phyloP scores from a whole-genome alignment of 495 filamentous ascomycete genomes.

The Tetracladium setigerum region DNA sequence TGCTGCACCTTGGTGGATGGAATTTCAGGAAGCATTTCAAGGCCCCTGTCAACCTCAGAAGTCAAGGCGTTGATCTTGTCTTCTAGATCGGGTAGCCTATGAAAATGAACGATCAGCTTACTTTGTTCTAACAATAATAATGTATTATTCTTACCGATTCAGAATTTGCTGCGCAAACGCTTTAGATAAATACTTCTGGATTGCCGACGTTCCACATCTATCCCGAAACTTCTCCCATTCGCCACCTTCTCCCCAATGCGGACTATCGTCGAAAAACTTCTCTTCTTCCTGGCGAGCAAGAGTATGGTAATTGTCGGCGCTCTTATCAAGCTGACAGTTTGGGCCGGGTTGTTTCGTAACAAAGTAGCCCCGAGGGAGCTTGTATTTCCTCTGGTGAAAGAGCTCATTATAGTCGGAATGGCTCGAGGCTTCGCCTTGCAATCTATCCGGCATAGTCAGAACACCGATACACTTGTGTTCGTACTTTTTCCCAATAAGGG shows the following conservation, averaged over 20 bases:
- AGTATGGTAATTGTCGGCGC: constrained; percentile 31
- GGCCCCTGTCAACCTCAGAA: constrained; percentile 34
- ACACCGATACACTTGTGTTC: constrained; percentile 61
- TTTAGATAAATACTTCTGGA: constrained; percentile 46
- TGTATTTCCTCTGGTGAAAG: constrained; percentile 38
- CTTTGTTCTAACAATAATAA: no score
- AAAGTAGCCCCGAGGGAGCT: constrained; percentile 52
- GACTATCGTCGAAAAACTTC: constrained; percentile 43
- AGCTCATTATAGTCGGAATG: constrained; percentile 50
- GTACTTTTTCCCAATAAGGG: constrained; percentile 54
- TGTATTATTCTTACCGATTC: constrained; percentile 30
- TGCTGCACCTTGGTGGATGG: constrained; percentile 39
- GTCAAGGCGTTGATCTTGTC: constrained; percentile 46
- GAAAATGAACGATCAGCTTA: background rate
- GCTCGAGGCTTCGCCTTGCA: constrained; percentile 35
- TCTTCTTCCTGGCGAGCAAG: constrained; percentile 50
- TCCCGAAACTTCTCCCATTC: constrained; percentile 37
- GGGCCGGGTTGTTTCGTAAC: constrained; percentile 52
- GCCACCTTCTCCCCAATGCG: constrained; percentile 25
- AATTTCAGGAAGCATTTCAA: constrained; percentile 47
- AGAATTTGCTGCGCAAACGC: constrained; percentile 50
- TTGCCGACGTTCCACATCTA: constrained; percentile 49
- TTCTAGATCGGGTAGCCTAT: constrained; percentile 51
- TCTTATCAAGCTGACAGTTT: constrained; percentile 19
- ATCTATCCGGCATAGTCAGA: constrained; percentile 71